Evolutionary conservation across 2,329 filamentous ascomycete species (phyloP).

Genomic region (Podosphaera xanthii): DNA sequence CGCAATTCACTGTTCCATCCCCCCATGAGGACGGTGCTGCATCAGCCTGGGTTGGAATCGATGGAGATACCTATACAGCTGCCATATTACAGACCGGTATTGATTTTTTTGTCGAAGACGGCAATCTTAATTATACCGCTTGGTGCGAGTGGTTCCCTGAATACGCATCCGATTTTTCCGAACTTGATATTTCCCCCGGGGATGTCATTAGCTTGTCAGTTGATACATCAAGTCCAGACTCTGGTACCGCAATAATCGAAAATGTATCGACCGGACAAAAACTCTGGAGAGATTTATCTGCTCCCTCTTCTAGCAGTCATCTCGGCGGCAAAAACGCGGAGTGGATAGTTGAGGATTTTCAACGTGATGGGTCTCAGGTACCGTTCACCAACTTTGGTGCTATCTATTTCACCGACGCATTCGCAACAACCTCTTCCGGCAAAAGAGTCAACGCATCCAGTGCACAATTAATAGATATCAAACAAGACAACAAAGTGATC

Average conservation of each 20-base stretch:
- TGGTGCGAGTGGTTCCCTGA: conserved; percentile 40
- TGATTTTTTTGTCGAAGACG: conserved; percentile 24
- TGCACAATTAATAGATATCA: neutral
- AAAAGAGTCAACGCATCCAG: neutral
- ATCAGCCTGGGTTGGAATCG: conserved; percentile 37
- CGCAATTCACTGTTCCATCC: conserved; percentile 2
- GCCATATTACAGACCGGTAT: conserved; percentile 33
- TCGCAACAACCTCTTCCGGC: neutral
- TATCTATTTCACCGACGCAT: neutral
- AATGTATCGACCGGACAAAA: conserved; percentile 23
- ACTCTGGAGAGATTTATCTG: conserved; percentile 20
- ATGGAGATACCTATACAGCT: conserved; percentile 30
- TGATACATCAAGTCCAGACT: conserved; percentile 18
- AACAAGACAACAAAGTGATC: neutral
- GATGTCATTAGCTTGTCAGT: conserved; percentile 21
- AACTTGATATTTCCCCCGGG: conserved; percentile 21
- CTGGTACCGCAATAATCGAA: conserved; percentile 22
- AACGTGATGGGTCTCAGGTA: conserved; percentile 19
- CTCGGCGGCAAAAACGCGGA: conserved; percentile 25
- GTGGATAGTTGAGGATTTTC: conserved; percentile 29
- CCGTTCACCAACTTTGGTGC: conserved; percentile 23
- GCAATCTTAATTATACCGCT: conserved; percentile 22
- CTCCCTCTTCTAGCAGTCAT: conserved; percentile 13
- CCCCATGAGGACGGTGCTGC: conserved; percentile 9
- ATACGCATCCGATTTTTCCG: conserved; percentile 25